Base-by-base conservation (phyloP, 2,329 filamentous ascomycete genomes). In the Coniochaeta hoffmannii region DNA sequence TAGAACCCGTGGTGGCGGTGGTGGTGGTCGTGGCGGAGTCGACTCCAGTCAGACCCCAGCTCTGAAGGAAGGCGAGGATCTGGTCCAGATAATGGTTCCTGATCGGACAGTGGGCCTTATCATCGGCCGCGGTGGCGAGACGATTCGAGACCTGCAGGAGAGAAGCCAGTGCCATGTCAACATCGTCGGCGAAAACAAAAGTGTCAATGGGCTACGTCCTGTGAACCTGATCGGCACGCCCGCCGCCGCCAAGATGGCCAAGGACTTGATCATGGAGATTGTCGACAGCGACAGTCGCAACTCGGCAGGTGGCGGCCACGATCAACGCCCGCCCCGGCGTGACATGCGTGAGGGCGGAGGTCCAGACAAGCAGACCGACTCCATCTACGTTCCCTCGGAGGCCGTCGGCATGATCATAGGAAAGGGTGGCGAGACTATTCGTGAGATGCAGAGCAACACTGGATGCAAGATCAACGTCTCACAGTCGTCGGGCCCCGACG, bases 391-490 rank as follows among this genome's bases (percentile, higher is more conserved):
- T 10, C 91, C 91, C 12, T 93, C 90, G 22, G 91, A 96, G 68
- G 88, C 91, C 6, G 91, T 96, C 55, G 91, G 91, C 58, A 96
- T 96, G 91, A 96, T 96, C 61, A 96, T 96, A 58, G 91, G 92
- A 61, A 96, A 96, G 76, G 89, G 90, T 56, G 91, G 91, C 61
- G 91, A 96, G 73, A 95, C 91, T 0, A 96, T 96, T 68, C 90
- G 92, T 61, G 90, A 96, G 63, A 95, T 96, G 87, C 91, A 96
- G 70, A 87, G 85, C 66, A 81, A 77, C 31, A 94, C 90, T 5
- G 88, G 89, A 49, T 96, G 92, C 80, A 96, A 96, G 75, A 96
- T 96, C 76, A 96, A 96, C 65, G 91, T 96, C 26, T 89, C 89
- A 31, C 89, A 89, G 64, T 86, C 90, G 8, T 86, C 85, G 34